Conservation (phyloP, 257 asterid genomes). For the Lycium ferocissimum region DNA sequence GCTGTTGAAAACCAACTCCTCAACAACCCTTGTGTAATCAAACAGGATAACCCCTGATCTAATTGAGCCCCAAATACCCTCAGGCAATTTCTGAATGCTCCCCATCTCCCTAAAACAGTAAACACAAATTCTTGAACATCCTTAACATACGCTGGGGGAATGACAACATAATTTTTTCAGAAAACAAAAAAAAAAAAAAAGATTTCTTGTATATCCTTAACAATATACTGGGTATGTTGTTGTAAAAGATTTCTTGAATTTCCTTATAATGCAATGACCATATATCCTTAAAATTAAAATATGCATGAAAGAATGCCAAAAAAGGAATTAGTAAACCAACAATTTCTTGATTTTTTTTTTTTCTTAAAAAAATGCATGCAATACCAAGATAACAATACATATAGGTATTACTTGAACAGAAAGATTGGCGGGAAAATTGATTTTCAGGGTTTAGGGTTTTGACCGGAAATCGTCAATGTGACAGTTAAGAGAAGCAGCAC, state of each 20-base stretch:
- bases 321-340: too few relatives aligned
- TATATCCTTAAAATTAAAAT: not conserved
- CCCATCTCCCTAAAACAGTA: constrained; percentile 52
- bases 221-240: too few relatives aligned
- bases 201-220: not conserved
- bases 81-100: constrained; percentile 71
- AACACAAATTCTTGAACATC: constrained; percentile 13
- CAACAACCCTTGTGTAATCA: constrained; percentile 84
- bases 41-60: constrained; percentile 74
- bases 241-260: not conserved
- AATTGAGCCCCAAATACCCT: constrained; percentile 66
- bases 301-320: not conserved
- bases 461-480: not conserved
- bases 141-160: not conserved
- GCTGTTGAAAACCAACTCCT: constrained; percentile 85
- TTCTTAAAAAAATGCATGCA: not conserved
- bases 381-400: not conserved
- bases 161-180: too few relatives aligned
- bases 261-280: not conserved
- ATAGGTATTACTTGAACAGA: too few relatives aligned
- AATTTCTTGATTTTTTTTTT: not conserved
- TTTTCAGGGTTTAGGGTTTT: constrained; percentile 32
- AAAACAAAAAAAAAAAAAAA: too few relatives aligned
- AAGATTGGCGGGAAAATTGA: constrained; percentile 36
- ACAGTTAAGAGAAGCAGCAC: not conserved